Base-by-base conservation (phyloP, 2,329 filamentous ascomycete species). In the Diaporthe sp. region DNA sequence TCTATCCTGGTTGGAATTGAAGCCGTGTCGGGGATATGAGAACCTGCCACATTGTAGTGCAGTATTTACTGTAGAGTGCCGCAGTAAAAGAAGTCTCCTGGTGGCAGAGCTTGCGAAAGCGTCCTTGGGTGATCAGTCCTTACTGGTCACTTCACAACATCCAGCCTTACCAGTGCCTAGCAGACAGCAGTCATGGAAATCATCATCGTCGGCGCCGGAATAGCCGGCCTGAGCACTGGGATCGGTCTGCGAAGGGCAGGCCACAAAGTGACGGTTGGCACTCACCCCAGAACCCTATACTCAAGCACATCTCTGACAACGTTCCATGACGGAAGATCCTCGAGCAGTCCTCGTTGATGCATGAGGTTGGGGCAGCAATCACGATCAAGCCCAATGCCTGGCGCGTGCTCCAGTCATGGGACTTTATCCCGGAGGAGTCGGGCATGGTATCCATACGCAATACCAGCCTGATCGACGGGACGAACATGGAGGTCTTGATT, bases 201-300 rank as follows among this genome's bases (percentile, higher is more conserved):
- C 2, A 53, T 61, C 58, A 71, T 63, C 8, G 59, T 65, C 5
- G 70, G 70, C 5, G 56, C 70, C 15, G 70, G 70, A n/a, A 71
- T 71, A 22, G 70, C 70, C 19, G 70, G 56, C 19, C 56, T 71
- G 42, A 55, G 70, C 44, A 37, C 56, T 12, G 56, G 56, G 12
- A 71, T 71, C 30, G 70, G 53, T 37, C 42, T 70, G 53, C 53
- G 68, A n/a, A 59, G 68, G 27, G 68, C 68, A 50, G 68, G 68
- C 30, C 68, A 70, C 53, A 70, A 59, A 32, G 68, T 70, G 39
- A 70, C 39, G 42, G 68, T 70, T 35, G 1, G 30, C n/a, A 47
- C 8, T 2, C 27, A 22, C 32, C 17, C 53, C 22, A 7, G 17
- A 2, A 27, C 25, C 12, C 12, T 7, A 47, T 0, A 27, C 27